These are phyloP conservation scores for Ampelomyces quisqualis DNA, from an alignment of 2,329 filamentous ascomycete genomes.

Conservation along the genomic window DNA sequence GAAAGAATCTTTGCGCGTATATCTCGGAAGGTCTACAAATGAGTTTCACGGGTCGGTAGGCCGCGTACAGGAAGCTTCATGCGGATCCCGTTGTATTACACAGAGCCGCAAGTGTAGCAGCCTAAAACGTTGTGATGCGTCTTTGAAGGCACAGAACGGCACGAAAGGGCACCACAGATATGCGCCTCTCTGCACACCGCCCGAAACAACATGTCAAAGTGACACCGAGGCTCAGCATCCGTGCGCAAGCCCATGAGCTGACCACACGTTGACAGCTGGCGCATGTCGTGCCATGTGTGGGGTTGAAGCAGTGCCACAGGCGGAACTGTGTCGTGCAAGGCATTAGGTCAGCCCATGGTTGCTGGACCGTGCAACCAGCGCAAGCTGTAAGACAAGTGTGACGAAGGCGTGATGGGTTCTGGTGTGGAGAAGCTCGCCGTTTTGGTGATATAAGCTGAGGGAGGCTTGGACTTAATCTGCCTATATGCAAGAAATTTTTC, in stretches of 20 bases:
- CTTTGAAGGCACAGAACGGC: neutral
- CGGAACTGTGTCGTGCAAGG: slow-evolving; percentile 21
- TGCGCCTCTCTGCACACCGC: slow-evolving; percentile 9
- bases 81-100: slow-evolving; percentile 4
- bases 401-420: slow-evolving; percentile 9
- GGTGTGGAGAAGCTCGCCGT: slow-evolving; percentile 19
- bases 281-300: slow-evolving; percentile 31
- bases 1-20: neutral
- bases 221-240: slow-evolving; percentile 6
- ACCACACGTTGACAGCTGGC: slow-evolving; percentile 28
- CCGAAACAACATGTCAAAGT: slow-evolving; percentile 5
- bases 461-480: slow-evolving; percentile 5
- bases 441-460: no score
- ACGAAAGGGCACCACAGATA: slow-evolving; percentile 4
- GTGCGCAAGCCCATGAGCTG: slow-evolving; percentile 11
- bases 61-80: slow-evolving; percentile 12
- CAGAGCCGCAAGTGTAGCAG: slow-evolving; percentile 12
- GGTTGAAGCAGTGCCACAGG: slow-evolving; percentile 17
- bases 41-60: slow-evolving; percentile 9
- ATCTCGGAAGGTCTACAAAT: neutral
- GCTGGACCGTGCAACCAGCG: slow-evolving; percentile 11
- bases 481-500: slow-evolving; percentile 7
- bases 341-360: slow-evolving; percentile 10
- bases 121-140: slow-evolving; percentile 14
- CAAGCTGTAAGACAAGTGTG: slow-evolving; percentile 12